Evolutionary conservation across 352 stramenopile genomes (phyloP), one percentile per base, ranked within the genome.

Genomic region (Globisporangium middletonii): DNA sequence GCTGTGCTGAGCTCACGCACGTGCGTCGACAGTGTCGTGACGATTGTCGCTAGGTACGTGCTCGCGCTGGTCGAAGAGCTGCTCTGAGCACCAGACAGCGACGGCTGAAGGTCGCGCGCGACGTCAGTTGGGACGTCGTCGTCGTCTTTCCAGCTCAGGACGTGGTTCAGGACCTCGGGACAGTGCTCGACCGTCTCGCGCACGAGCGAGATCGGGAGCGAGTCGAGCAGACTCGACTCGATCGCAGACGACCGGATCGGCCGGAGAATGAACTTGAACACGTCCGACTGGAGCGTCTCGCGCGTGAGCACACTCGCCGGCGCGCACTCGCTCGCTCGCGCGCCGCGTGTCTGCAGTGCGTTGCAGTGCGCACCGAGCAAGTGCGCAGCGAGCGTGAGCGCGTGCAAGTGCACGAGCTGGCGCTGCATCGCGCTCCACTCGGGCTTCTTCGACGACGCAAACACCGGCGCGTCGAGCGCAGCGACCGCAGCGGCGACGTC

Each of bases 201-300:
- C 11, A 89, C 82, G 0, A 92, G 60, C 15, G 82, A 87, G 33
- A 89, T 89, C 4, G 82, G 82, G 1, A 92, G 58, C n/a, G 72
- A 73, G 52, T 92, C 81, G 27, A 86, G 75, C 1, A 92, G 55
- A 60, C 81, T 88, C 0, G 81, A 92, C 60, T 92, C 81, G 41
- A 92, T 92, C 0, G 81, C 81, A 26, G 81, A 87, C 12, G 81
- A 92, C 38, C 81, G 77, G 49, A 92, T 87, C 1, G 81, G 81
- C 4, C 81, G 81, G 23, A 92, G 57, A 30, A 92, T 84, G 52
- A 80, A 92, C 62, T 86, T 92, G 69, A 92, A 88, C 54, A 89
- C 51, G 56, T 92, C 81, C 3, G 79, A 76, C 41, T 69, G 58
- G 15, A 92, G 61, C n/a, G 75, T 88, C 9, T 61, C 52, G 15